Evolutionary conservation across 2,329 filamentous ascomycete genomes (phyloP), one percentile per base, ranked within the genome.

Genomic region (Phialophora tarda): DNA sequence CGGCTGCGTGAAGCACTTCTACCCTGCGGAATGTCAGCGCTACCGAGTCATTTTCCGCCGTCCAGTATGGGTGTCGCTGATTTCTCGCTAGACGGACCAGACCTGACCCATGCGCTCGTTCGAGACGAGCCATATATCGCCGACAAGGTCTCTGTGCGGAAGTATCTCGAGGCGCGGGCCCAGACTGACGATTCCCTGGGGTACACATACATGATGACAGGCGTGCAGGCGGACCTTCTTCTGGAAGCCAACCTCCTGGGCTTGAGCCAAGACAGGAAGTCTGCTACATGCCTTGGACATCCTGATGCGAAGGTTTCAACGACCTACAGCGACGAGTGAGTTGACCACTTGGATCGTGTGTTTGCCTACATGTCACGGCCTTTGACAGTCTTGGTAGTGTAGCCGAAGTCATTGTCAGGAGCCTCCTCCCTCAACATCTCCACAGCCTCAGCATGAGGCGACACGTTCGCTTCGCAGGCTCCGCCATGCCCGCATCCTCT

Each of bases 1-100:
- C n/a, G 61, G 38, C 23, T 53, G 61, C 23, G 61, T 63, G 17
- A 63, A 58, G 41, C 61, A 63, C 50, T 58, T 63, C 14, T 56
- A 57, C 57, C 50, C 53, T 32, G 32, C 61, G 12, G 61, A 63
- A 24, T 57, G 61, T 58, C 17, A 58, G 59, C 50, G 11, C 23
- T 48, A 8, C 34, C 21, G 26, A 17, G 11, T 26, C 59, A n/a
- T 17, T 54, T 3, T 11, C 23, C 14, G 21, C n/a, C 23, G 24
- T 34, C 30, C 14, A n/a, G 8, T 10, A 5, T 47, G 10, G 47
- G 12, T 51, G 5, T n/a, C 23, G n/a, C 61, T 63, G 23, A 63
- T 41, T 17, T 38, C 23, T 14, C 38, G n/a, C 23, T 5, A 63
- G 61, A 63, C 24, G 53, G 51, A 32, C 23, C 53, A 11, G 38